Evolutionary conservation across 164 flowering plant species (phyloP).

Genomic region (Vitis amurensis): DNA sequence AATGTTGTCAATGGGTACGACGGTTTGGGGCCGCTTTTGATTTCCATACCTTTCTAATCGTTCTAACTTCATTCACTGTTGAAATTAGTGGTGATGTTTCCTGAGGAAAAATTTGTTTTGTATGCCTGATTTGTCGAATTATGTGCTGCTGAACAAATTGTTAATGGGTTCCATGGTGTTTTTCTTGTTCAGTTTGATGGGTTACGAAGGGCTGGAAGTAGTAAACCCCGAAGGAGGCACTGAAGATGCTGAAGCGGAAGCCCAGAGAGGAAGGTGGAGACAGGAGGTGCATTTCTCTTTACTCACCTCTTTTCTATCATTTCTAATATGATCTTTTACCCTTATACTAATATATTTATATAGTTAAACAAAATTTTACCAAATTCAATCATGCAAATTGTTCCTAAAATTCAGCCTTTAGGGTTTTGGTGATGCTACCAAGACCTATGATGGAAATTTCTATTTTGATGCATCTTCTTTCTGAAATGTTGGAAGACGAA

Average conservation of each 20-base stretch:
- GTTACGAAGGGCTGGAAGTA: conserved; percentile 30
- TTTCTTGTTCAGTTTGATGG: conserved; percentile 25
- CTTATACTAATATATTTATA: too few species aligned
- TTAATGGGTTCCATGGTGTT: background rate
- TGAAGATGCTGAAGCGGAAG: conserved; percentile 33
- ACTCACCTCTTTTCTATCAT: background rate
- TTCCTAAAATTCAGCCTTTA: too few species aligned
- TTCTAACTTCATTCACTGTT: background rate
- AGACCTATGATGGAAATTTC: too few species aligned
- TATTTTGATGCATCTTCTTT: too few species aligned
- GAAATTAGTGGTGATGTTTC: background rate
- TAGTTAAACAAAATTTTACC: too few species aligned
- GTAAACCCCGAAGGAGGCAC: conserved; percentile 29
- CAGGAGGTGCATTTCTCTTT: conserved; percentile 13
- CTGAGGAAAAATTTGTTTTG: background rate
- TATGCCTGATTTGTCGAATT: background rate
- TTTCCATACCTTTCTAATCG: background rate
- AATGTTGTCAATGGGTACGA: conserved; percentile 47
- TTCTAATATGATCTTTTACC: too few species aligned
- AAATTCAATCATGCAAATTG: too few species aligned
- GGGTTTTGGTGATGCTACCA: too few species aligned
- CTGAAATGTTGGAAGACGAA: too few species aligned
- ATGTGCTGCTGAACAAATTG: background rate
- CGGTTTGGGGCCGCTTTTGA: background rate
- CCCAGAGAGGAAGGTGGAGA: conserved; percentile 27